phyloP scores from a whole-genome alignment of 164 flowering plant species.

The Stephania japonica region DNA sequence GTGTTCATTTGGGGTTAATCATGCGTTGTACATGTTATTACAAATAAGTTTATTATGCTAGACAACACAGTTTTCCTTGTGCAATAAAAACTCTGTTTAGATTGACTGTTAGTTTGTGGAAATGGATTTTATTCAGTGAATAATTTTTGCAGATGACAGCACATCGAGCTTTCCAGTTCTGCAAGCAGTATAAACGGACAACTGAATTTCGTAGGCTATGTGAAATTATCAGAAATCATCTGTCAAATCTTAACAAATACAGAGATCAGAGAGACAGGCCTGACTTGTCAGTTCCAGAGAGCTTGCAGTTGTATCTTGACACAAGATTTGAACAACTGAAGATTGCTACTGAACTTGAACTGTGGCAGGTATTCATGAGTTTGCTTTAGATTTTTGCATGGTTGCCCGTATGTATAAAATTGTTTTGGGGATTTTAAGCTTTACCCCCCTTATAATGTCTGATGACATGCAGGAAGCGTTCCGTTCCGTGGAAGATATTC shows the following conservation, averaged over 20 bases:
- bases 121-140: not conserved
- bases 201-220: conserved; percentile 93
- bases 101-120: not conserved
- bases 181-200: conserved; percentile 88
- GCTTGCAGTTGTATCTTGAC: conserved; percentile 83
- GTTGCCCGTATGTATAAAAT: not conserved
- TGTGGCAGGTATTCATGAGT: conserved; percentile 73
- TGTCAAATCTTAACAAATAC: conserved; percentile 83
- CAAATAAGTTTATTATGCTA: not conserved
- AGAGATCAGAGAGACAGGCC: conserved; percentile 94
- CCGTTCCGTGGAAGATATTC: conserved; percentile 87
- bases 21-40: not conserved
- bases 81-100: not conserved
- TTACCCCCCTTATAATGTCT: not conserved
- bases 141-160: conserved; percentile 74
- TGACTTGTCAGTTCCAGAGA: conserved; percentile 79
- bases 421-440: not conserved
- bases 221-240: conserved; percentile 89
- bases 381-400: not conserved
- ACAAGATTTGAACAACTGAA: conserved; percentile 97
- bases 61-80: not conserved
- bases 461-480: conserved; percentile 74
- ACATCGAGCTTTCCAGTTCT: conserved; percentile 92
- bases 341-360: conserved; percentile 87
- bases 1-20: not conserved